Conservation (phyloP, 345 rosid genomes). For the Mercurialis annua region DNA sequence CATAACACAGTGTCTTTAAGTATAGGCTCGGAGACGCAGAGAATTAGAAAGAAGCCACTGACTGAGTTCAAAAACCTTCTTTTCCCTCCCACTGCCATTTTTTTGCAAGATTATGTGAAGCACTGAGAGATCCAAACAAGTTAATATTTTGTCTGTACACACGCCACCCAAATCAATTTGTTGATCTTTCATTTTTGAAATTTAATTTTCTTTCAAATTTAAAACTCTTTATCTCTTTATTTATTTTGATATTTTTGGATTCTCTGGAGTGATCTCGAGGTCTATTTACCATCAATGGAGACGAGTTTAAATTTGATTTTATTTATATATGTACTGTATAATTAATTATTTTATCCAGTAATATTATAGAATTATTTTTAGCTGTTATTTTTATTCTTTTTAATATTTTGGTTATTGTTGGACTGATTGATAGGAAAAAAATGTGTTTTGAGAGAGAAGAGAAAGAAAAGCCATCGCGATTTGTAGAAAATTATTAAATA, state of each 20-base stretch:
- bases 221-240: not conserved
- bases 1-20: not conserved
- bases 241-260: conserved; percentile 25
- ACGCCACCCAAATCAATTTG: no score
- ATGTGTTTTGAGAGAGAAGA: no score
- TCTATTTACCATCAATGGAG: conserved; percentile 20
- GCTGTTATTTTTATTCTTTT: not conserved
- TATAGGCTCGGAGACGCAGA: no score
- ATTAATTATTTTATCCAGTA: not conserved
- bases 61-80: no score
- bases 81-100: no score
- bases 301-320: conserved; percentile 19
- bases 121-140: no score
- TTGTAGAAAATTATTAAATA: conserved; percentile 16
- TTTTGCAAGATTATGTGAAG: no score
- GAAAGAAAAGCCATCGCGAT: conserved; percentile 7
- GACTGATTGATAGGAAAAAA: not conserved
- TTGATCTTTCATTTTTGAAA: not conserved
- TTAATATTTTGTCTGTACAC: no score
- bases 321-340: not conserved
- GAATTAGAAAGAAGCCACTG: no score
- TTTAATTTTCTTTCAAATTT: not conserved
- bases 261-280: conserved; percentile 33
- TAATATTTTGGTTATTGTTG: not conserved
- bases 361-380: not conserved